A percentile compares a stretch with the other conserved stretches of the same genome.
Conservation (phyloP, 768 basidiomycete species). For the Russula olivacea region DNA sequence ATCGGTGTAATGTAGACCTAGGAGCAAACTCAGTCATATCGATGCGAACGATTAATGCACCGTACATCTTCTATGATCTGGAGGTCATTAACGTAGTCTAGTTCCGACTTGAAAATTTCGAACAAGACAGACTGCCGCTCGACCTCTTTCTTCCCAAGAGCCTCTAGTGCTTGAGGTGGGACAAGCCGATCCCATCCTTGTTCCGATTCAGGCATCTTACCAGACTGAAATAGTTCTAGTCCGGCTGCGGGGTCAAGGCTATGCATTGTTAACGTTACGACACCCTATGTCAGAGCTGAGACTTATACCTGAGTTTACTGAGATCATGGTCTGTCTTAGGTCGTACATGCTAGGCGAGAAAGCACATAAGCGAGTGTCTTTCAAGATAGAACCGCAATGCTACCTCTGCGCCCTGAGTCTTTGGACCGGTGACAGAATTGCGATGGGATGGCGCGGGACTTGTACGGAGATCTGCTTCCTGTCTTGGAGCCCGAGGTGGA, state of each 20-base stretch:
- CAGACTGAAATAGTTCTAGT: constrained; percentile 60
- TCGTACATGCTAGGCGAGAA: neutral
- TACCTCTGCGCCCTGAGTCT: constrained; percentile 14
- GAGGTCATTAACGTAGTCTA: constrained; percentile 81
- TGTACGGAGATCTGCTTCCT: neutral
- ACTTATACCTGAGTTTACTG: constrained; percentile 25
- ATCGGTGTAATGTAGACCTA: constrained; percentile 75
- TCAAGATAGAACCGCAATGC: neutral
- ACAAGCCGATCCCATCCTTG: constrained; percentile 83
- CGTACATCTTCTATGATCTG: constrained; percentile 59
- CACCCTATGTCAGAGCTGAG: neutral
- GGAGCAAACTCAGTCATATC: neutral
- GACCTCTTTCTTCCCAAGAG: constrained; percentile 71
- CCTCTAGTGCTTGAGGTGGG: constrained; percentile 60
- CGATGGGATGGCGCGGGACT: neutral
- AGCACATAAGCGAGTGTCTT: neutral
- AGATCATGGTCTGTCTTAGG: constrained; percentile 28
- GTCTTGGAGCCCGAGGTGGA: constrained; percentile 7
- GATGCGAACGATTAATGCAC: neutral
- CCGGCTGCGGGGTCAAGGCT: constrained; percentile 62
- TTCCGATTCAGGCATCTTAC: constrained; percentile 57
- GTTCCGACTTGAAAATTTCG: constrained; percentile 85
- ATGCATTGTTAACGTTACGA: neutral
- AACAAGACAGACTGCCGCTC: constrained; percentile 83
- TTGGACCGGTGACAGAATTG: constrained; percentile 4